Evolutionary conservation across 108 stramenopile genomes (phyloP), one percentile per base, ranked within the genome.

Genomic region (Schizochytrium sp.): DNA sequence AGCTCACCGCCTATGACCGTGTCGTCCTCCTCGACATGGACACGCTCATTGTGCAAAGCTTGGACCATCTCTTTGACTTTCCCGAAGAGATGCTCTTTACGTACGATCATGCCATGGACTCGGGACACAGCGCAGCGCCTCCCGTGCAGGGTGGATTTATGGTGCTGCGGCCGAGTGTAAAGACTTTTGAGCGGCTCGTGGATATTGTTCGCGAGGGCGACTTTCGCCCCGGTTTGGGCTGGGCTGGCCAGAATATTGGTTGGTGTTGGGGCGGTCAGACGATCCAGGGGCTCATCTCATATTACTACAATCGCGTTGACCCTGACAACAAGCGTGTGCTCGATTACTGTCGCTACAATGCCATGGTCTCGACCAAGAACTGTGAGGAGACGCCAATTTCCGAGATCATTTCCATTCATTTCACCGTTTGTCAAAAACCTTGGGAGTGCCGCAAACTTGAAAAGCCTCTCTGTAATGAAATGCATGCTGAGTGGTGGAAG

Each of bases 261-360:
- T 83, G 76, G 76, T 83, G 76, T 45, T 83, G 45, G 45, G 76
- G 76, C 51, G 76, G 76, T 12, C 76, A 47, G 51, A 83, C 76
- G 0, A 83, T 83, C 3, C 76, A 83, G 28, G 76, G 76, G 1
- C 48, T 83, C 25, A 53, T 83, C 1, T 83, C 76, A 6, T 83
- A 83, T 45, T 83, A 83, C 23, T 83, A 83, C 76, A 83, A 83
- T 23, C 76, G 76, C n/a, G 76, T 83, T 12, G 76, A 83, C n/a
- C 76, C 76, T 6, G 76, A 47, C 48, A 23, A 45, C 3, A 83
- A 83, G 51, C 51, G 51, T 16, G 28, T 83, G n/a, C 51, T 83
- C 25, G 76, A 83, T 4, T 28, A 83, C 76, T 83, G 76, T 45
- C 45, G 48, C 19, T 83, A 83, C 76, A 83, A 83, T 34, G 76